Conservation (phyloP, 208 protist genomes). For the Trypanosoma theileri region DNA sequence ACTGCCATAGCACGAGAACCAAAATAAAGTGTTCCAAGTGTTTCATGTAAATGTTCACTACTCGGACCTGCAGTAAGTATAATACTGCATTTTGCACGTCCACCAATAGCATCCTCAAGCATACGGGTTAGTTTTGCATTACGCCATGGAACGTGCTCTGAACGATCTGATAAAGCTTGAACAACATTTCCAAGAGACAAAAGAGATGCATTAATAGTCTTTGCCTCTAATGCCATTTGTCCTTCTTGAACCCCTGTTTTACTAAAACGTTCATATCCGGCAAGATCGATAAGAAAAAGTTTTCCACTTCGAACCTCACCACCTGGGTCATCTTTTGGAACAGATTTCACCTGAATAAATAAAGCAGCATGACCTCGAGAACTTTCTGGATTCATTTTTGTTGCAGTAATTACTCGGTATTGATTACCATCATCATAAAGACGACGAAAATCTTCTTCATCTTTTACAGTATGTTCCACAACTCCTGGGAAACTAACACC, state of each 20-base stretch:
- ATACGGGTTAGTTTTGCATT: constrained; percentile 91
- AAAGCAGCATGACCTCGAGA: constrained; percentile 86
- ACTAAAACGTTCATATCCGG: constrained; percentile 87
- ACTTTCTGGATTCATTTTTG: constrained; percentile 87
- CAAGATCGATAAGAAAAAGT: constrained; percentile 86
- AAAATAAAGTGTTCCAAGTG: constrained; percentile 83
- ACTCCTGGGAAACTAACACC: constrained; percentile 78
- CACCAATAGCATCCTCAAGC: constrained; percentile 90
- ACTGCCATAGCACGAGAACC: constrained; percentile 82
- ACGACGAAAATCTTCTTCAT: constrained; percentile 68
- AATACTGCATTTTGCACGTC: constrained; percentile 80
- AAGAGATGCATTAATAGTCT: constrained; percentile 88
- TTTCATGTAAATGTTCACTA: constrained; percentile 83
- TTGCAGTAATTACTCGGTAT: constrained; percentile 76
- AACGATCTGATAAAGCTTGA: constrained; percentile 65
- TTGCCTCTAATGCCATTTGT: constrained; percentile 82
- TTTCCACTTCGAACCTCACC: constrained; percentile 61
- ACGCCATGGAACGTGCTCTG: constrained; percentile 87
- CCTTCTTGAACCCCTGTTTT: constrained; percentile 82
- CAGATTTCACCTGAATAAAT: constrained; percentile 64
- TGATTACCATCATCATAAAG: constrained; percentile 82
- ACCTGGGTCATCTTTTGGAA: constrained; percentile 51
- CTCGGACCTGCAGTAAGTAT: constrained; percentile 84
- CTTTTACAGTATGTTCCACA: constrained; percentile 51
- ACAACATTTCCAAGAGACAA: constrained; percentile 84